Conservation (phyloP, 345 rosid species). For the Acer saccharum region DNA sequence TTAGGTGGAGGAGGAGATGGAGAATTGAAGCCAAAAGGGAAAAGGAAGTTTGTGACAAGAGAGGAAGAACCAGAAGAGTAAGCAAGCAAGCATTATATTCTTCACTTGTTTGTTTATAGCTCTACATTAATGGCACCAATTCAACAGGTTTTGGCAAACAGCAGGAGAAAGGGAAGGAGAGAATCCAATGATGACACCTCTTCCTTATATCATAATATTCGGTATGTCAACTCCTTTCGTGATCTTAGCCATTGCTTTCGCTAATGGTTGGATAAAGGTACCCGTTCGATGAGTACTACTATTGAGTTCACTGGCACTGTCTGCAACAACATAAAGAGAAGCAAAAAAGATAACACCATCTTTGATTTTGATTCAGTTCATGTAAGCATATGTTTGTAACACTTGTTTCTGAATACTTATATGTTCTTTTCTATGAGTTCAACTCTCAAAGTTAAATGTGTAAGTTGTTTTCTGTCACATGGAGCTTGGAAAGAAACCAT, state of each 20-base stretch:
- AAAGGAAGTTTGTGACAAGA: conserved; percentile 84
- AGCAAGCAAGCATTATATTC: conserved; percentile 17
- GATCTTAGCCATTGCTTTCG: conserved; percentile 89
- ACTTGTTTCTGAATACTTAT: conserved; percentile 12
- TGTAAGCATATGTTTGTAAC: conserved; percentile 16
- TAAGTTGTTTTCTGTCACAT: background rate
- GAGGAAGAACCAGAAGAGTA: conserved; percentile 91
- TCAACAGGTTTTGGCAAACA: conserved; percentile 80
- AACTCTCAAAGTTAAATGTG: conserved; percentile 13
- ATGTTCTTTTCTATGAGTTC: conserved; percentile 11
- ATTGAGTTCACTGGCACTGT: background rate
- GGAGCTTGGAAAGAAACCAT: no score
- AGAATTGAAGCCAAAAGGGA: conserved; percentile 69
- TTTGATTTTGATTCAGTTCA: background rate
- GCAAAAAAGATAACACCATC: no score
- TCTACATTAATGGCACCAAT: background rate
- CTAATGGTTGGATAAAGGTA: conserved; percentile 93
- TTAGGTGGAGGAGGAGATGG: conserved; percentile 72
- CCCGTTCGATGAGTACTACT: conserved; percentile 55
- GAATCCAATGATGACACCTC: conserved; percentile 92
- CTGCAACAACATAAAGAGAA: background rate
- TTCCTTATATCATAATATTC: conserved; percentile 84
- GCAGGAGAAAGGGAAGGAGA: conserved; percentile 95
- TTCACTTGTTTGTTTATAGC: no score
- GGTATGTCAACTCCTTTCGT: conserved; percentile 95